Evolutionary conservation across 768 basidiomycete genomes (phyloP), one percentile per base, ranked within the genome.

Genomic region (Termitomyces sp.): DNA sequence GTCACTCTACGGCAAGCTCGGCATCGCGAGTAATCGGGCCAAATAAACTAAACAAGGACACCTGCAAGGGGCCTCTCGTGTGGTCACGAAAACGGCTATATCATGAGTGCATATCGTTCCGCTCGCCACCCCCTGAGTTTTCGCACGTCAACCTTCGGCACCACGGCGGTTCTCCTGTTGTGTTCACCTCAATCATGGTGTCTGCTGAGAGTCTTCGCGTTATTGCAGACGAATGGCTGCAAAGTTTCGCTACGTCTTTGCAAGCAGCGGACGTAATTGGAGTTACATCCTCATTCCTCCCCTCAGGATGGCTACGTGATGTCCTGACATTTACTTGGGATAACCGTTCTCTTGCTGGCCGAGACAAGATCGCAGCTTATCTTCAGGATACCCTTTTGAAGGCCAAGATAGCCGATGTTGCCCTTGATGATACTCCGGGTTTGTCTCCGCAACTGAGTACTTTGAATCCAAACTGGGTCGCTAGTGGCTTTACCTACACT

Each of bases 311-410:
- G 68, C 68, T 78, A 33, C 68, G 76, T 7, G 78, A 81, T 60
- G 52, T 75, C 33, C 71, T 80, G 49, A 67, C 71, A 13, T 76
- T 81, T 62, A 72, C 71, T 1, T 80, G 78, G 79, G 69, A 75
- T 60, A 69, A 68, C 33, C 73, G 76, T 26, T 62, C 76, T 2
- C 67, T 78, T 8, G 59, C 65, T 22, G 74, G 74, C 3, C 66
- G 44, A 18, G 66, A 67, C 1, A 71, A 71, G 49, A 75, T 79
- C 20, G 47, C 64, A 1, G 44, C 62, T 0, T 76, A 75, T 54
- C 66, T 79, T 6, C 28, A 53, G 1, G 57, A 64, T 20, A 61
- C 60, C 1, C 65, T 72, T 10, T 11, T 61, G 8, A 11, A 35
- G 8, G 67, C 68, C 3, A 53, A 63, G 3, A 58, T 77, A 10